Evolutionary conservation across 2,329 filamentous ascomycete species (phyloP).

Genomic region (Hypocrella siamensis): DNA sequence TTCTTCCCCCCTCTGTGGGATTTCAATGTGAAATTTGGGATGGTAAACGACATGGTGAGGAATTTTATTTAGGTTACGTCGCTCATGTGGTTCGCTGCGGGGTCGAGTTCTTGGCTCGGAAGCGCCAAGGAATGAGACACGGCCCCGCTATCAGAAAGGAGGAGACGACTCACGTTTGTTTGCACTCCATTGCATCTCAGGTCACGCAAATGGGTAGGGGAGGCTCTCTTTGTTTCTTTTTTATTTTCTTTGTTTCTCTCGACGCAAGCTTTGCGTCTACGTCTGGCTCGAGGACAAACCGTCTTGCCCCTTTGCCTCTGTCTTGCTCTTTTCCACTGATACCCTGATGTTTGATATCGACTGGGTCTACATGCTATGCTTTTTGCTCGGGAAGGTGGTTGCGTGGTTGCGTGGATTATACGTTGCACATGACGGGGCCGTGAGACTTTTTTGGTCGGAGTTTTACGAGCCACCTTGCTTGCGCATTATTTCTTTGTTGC

Average conservation of each 20-base stretch:
- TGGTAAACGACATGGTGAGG: slow-evolving; percentile 9
- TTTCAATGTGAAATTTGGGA: not conserved
- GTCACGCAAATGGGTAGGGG: not conserved
- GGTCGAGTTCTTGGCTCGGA: not conserved
- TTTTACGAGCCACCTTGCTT: too few species aligned
- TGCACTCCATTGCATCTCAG: too few species aligned
- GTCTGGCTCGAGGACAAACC: too few species aligned
- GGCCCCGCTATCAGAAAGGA: too few species aligned
- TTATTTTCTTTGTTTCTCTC: not conserved
- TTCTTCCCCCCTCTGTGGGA: too few species aligned
- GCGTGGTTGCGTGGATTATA: not conserved
- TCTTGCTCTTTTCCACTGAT: slow-evolving; percentile 3
- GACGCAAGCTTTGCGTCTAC: too few species aligned
- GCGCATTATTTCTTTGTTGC: too few species aligned
- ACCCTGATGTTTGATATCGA: slow-evolving; percentile 5
- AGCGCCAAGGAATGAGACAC: not conserved
- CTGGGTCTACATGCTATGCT: slow-evolving; percentile 1
- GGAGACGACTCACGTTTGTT: too few species aligned
- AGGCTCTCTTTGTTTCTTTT: not conserved
- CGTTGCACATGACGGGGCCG: not conserved
- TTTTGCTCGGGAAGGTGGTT: not conserved
- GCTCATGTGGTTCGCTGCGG: slow-evolving; percentile 6
- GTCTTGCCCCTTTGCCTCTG: too few species aligned
- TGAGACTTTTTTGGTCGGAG: too few species aligned
- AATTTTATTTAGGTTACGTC: slow-evolving; percentile 8